Evolutionary conservation across 805 yeast species (phyloP).

Genomic region (Candida berthetii): DNA sequence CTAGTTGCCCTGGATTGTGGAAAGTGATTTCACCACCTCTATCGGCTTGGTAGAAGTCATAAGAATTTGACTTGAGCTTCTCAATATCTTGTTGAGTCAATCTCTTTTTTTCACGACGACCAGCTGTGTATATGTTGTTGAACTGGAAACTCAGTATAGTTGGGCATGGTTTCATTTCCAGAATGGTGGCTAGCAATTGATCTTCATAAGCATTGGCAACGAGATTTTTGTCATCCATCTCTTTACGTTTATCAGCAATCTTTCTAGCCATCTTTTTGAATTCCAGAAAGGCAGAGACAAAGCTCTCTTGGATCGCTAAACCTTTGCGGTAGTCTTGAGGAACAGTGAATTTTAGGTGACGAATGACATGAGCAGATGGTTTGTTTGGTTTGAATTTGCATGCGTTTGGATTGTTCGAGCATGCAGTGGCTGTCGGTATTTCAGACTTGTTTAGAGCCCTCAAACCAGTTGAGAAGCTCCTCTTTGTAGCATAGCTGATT

Average conservation of each 20-base stretch:
- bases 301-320: constrained; percentile 45
- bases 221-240: constrained; percentile 32
- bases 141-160: constrained; percentile 79
- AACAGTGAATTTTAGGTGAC: constrained; percentile 38
- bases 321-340: constrained; percentile 41
- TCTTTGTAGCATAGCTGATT: not conserved
- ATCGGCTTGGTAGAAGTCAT: constrained; percentile 67
- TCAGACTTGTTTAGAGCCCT: not conserved
- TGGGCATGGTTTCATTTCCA: constrained; percentile 53
- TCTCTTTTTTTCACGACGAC: constrained; percentile 67
- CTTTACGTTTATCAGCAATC: constrained; percentile 33
- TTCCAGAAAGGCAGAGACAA: constrained; percentile 52
- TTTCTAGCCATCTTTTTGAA: constrained; percentile 47
- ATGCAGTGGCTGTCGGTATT: not conserved
- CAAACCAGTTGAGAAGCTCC: not conserved
- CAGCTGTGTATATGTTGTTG: constrained; percentile 85
- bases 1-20: constrained; percentile 95
- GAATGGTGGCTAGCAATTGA: constrained; percentile 34
- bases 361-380: constrained; percentile 26
- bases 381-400: constrained; percentile 25
- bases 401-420: not conserved
- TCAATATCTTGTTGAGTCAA: constrained; percentile 25
- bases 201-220: constrained; percentile 41
- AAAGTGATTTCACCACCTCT: constrained; percentile 96
- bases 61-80: constrained; percentile 29